Evolutionary conservation across 1,139 yeast species (phyloP), one percentile per base, ranked within the genome.

Genomic region (Lodderomyces beijingensis): DNA sequence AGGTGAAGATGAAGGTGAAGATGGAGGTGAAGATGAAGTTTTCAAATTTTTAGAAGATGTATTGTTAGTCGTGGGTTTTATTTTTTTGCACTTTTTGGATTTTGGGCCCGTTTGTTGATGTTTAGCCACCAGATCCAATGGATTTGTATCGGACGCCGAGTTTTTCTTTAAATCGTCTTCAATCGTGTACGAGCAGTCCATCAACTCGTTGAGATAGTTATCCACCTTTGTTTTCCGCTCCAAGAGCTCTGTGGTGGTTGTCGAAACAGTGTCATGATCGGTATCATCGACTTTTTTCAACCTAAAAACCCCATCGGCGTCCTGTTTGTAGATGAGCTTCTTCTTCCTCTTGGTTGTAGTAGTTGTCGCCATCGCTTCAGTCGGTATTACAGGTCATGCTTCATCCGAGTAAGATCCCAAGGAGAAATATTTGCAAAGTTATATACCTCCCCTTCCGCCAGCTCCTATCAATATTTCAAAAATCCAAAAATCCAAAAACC

Each of bases 231-330:
- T 25, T 28, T 49, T 49, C 23, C 45, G 50, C 11, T 34, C 31
- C 6, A 38, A 18, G 3, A 25, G 19, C 7, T 40, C 37, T 5
- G 30, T 17, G 7, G 44, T 26, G 9, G 17, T 20, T 9, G 34
- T 33, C 19, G 36, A 34, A 21, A 28, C 25, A 12, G 23, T 22
- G 20, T 16, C 23, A 15, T 5, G 6, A 41, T 41, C 33, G 40
- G 41, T 26, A 43, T 49, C 34, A 41, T 45, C 51, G 3, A 54
- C 50, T 38, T 56, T 59, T 37, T 62, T 62, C 35, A 64, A 47
- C n/a, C 70, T 49, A 38, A 62, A 65, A 5, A 64, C 67, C 3
- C 71, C 71, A 41, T 65, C 71, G 7, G 65, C 57, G 38, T 60
- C 69, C 41, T 62, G 68, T 37, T 59, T 58, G 43, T 65, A 65